phyloP scores from a whole-genome alignment of 2,329 filamentous ascomycete genomes.

The Diaporthe velutina region DNA sequence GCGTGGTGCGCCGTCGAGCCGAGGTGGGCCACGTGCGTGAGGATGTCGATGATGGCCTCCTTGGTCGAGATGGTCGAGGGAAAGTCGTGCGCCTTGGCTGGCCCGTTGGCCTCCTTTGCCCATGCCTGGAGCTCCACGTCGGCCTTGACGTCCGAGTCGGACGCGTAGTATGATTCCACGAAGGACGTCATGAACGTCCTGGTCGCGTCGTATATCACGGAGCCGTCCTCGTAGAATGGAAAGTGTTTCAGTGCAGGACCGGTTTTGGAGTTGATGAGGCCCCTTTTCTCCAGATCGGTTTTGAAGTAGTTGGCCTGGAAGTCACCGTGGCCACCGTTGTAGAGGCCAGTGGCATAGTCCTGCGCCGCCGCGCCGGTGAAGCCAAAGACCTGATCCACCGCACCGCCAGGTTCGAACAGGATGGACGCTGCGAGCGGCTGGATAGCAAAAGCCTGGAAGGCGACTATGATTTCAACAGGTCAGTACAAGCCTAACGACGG shows the following conservation, averaged over 20 bases:
- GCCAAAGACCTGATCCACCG: conserved; percentile 50
- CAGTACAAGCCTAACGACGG: neutral
- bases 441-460: conserved; percentile 49
- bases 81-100: conserved; percentile 56
- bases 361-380: conserved; percentile 47
- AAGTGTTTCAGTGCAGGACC: conserved; percentile 56
- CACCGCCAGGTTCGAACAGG: conserved; percentile 48
- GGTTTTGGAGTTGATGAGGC: conserved; percentile 52
- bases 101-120: conserved; percentile 54
- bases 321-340: conserved; percentile 46
- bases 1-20: conserved; percentile 55
- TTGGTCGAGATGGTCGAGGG: conserved; percentile 46
- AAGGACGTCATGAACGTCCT: conserved; percentile 54
- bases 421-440: conserved; percentile 44
- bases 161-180: conserved; percentile 59
- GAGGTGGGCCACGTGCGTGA: conserved; percentile 56
- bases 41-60: conserved; percentile 54
- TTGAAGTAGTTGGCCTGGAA: conserved; percentile 56
- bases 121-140: conserved; percentile 60
- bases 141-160: conserved; percentile 46
- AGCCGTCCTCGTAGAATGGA: conserved; percentile 59
- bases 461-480: conserved; percentile 42
- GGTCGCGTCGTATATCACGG: conserved; percentile 52
- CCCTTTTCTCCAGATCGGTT: conserved; percentile 52
- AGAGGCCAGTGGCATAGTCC: conserved; percentile 47